Evolutionary conservation across 2,329 filamentous ascomycete species (phyloP).

Genomic region (Xylaria multiplex): DNA sequence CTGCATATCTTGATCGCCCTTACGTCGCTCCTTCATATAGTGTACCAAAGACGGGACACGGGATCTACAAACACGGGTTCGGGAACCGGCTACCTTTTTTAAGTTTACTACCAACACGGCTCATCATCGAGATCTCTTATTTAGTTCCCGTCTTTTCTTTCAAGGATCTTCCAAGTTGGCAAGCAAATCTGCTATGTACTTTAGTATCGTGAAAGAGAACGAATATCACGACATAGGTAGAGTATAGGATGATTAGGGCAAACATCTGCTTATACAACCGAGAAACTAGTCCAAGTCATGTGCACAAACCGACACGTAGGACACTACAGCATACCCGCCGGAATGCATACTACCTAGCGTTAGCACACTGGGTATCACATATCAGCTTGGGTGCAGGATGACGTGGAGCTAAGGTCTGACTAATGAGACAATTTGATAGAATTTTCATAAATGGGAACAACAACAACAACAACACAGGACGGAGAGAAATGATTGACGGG

Average conservation of each 20-base stretch:
- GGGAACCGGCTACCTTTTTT: constrained; percentile 11
- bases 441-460: not conserved
- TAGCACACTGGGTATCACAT: constrained; percentile 15
- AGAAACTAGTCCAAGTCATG: constrained; percentile 30
- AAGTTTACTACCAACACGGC: not conserved
- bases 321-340: constrained; percentile 31
- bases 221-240: not conserved
- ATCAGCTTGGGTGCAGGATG: constrained; percentile 25
- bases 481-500: not conserved
- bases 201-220: not conserved
- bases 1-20: not conserved
- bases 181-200: constrained; percentile 6
- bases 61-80: constrained; percentile 7
- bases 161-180: constrained; percentile 31
- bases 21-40: not conserved
- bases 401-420: constrained; percentile 30
- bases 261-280: constrained; percentile 11
- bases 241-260: constrained; percentile 4
- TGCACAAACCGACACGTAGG: constrained; percentile 38
- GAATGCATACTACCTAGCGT: constrained; percentile 32
- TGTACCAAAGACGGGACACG: not conserved
- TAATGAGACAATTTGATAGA: constrained; percentile 10
- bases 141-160: constrained; percentile 29
- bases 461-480: not conserved
- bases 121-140: constrained; percentile 10